phyloP scores from a whole-genome alignment of 352 stramenopile species.

The Globisporangium heterothallicum region DNA sequence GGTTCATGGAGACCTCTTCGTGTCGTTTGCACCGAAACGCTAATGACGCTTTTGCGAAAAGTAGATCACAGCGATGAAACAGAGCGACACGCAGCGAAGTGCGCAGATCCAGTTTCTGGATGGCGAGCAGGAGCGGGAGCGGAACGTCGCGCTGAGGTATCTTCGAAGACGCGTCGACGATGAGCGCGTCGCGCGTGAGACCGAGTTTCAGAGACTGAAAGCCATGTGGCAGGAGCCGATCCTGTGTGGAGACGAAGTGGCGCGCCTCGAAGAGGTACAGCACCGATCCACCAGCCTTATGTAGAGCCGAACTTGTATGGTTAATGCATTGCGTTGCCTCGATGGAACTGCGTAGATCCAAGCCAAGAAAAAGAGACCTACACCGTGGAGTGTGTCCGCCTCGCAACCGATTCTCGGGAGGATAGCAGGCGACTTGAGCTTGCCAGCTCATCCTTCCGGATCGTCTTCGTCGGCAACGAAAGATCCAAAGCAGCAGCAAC shows the following conservation, averaged over 20 bases:
- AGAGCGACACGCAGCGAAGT: too few species aligned
- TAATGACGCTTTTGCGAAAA: too few species aligned
- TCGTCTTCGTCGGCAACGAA: background rate
- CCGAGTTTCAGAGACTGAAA: conserved; percentile 27
- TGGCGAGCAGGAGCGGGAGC: conserved; percentile 38
- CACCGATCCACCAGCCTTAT: too few species aligned
- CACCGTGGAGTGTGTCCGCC: conserved; percentile 20
- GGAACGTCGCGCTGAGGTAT: conserved; percentile 29
- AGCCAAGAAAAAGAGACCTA: conserved; percentile 12
- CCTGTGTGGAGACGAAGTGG: conserved; percentile 24
- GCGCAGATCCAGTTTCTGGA: conserved; percentile 47
- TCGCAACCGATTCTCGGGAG: background rate
- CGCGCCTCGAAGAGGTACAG: conserved; percentile 32
- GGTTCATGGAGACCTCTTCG: too few species aligned
- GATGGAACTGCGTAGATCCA: conserved; percentile 24
- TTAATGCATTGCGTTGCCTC: background rate
- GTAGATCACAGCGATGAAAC: conserved; percentile 23
- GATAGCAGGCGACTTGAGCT: background rate
- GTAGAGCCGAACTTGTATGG: background rate
- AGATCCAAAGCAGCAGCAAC: background rate
- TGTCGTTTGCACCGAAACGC: too few species aligned
- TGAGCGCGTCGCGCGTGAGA: conserved; percentile 13
- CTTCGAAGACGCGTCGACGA: conserved; percentile 31
- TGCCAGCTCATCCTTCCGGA: background rate
- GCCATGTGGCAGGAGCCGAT: conserved; percentile 30